Base-by-base conservation (phyloP, 805 yeast genomes). In the Isabelozyma pseudorhagii region DNA sequence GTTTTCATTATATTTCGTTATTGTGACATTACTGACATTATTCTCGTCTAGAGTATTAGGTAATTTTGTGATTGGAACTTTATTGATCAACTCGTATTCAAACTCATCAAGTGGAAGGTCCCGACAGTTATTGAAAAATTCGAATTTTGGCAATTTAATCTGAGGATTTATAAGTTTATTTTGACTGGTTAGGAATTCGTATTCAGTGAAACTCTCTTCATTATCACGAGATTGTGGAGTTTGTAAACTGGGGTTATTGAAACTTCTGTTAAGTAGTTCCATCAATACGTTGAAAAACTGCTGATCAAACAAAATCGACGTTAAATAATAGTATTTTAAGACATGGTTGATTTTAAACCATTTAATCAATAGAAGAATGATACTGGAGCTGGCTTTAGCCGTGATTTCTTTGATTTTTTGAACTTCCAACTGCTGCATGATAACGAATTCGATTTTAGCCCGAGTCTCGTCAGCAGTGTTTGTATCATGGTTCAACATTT, bases 271-370 rank as follows among this genome's bases (percentile, higher is more conserved):
- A 46, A 74, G 54, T 50, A 61, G 69, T 34, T 71, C 74, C 31
- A 72, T 59, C 11, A 64, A 53, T 0, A 63, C 55, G 8, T 59
- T 55, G 45, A 78, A 77, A 51, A 68, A 86, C 50, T 84, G 83
- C 28, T 85, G 80, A 63, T 94, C 98, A 64, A 85, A 87, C 25
- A 94, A 64, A 41, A 92, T 62, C 0, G 88, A 79, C 6, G 86
- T 66, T 11, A 93, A 69, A 57, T 85, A 88, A 62, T 90, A 96
- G 63, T 78, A 84, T 63, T 93, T 92, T 54, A 92, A 64, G 2
- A 90, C 71, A 63, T 94, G 97, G 42, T 82, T 85, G 8, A 78
- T 64, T 61, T 87, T 88, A 63, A 89, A 85, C 97, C 97, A 92
- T 57, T 78, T 79, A 34, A 85, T 62, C 17, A 94, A 61, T 17